Percentiles rank a stretch among this genome's conserved stretches.
phyloP scores from a whole-genome alignment of 495 filamentous ascomycete species.

The Sporormia fimetaria region DNA sequence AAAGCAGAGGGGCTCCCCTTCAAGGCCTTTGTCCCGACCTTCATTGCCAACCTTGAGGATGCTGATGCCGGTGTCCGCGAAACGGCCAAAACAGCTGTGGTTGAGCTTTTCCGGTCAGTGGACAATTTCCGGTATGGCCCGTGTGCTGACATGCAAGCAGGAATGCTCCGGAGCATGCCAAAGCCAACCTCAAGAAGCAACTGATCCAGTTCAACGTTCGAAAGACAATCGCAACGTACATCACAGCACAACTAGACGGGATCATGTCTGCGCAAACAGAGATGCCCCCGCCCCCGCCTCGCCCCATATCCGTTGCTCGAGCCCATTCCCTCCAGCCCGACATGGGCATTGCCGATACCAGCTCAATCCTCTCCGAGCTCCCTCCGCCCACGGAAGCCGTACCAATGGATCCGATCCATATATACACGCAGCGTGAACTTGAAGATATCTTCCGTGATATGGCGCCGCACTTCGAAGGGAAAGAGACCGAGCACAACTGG shows the following conservation, averaged over 20 bases:
- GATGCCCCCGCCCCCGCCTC: constrained; percentile 33
- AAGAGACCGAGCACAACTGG: constrained; percentile 88
- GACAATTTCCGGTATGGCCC: constrained; percentile 2
- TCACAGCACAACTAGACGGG: constrained; percentile 60
- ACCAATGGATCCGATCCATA: constrained; percentile 63
- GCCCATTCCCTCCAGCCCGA: constrained; percentile 21
- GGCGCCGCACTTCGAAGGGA: constrained; percentile 72
- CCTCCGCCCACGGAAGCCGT: constrained; percentile 44
- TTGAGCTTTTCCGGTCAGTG: constrained; percentile 67
- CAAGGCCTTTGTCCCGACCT: constrained; percentile 62
- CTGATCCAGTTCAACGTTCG: constrained; percentile 67
- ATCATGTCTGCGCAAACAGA: constrained; percentile 40
- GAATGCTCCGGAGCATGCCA: constrained; percentile 68
- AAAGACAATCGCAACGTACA: constrained; percentile 68
- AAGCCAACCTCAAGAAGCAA: constrained; percentile 77
- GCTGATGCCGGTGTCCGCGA: constrained; percentile 78
- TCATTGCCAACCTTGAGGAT: constrained; percentile 82
- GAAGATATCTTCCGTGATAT: constrained; percentile 76
- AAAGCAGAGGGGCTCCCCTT: constrained; percentile 66
- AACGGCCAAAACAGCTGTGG: constrained; percentile 63
- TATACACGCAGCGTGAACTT: constrained; percentile 69
- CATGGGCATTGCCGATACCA: constrained; percentile 28
- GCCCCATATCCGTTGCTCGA: constrained; percentile 10
- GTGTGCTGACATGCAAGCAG: constrained; percentile 33
- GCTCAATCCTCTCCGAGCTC: constrained; percentile 27